phyloP scores from a whole-genome alignment of 768 basidiomycete genomes.

The Russula dissimulans region DNA sequence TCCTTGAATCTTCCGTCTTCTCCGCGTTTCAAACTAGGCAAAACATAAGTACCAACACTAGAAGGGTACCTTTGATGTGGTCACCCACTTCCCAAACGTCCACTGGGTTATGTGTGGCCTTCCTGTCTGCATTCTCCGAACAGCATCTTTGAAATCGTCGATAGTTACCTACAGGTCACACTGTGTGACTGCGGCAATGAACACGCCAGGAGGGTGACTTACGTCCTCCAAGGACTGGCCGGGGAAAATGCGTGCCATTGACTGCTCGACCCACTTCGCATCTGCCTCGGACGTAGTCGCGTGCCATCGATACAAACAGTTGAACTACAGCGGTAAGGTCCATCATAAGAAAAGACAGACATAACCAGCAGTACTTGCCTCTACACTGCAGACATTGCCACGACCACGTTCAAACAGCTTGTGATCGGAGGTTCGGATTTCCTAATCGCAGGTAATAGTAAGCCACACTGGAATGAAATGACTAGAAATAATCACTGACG shows the following conservation, averaged over 20 bases:
- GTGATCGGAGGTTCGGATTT: slow-evolving; percentile 57
- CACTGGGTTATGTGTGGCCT: slow-evolving; percentile 48
- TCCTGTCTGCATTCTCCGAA: slow-evolving; percentile 29
- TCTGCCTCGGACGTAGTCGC: slow-evolving; percentile 67
- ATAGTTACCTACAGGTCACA: slow-evolving; percentile 28
- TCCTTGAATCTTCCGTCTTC: slow-evolving; percentile 56
- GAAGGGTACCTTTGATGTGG: neutral
- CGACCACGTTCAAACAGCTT: slow-evolving; percentile 66
- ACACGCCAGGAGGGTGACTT: neutral
- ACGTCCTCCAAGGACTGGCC: slow-evolving; percentile 39
- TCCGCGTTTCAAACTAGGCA: slow-evolving; percentile 48
- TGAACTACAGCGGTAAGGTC: slow-evolving; percentile 43
- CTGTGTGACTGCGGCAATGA: neutral
- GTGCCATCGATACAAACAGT: slow-evolving; percentile 82
- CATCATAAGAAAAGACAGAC: neutral
- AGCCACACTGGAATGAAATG: neutral
- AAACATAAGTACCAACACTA: neutral
- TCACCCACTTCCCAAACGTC: slow-evolving; percentile 53
- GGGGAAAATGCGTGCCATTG: slow-evolving; percentile 46
- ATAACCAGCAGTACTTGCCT: slow-evolving; percentile 33
- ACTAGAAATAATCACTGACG: slow-evolving; percentile 28
- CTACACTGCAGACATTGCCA: slow-evolving; percentile 76
- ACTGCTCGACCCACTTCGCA: slow-evolving; percentile 52
- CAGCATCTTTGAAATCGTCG: slow-evolving; percentile 44
- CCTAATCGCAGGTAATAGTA: slow-evolving; percentile 29